Percentiles rank a stretch among this genome's conserved stretches.
phyloP scores from a whole-genome alignment of 2,329 filamentous ascomycete species.

The Helicocarpus griseus region DNA sequence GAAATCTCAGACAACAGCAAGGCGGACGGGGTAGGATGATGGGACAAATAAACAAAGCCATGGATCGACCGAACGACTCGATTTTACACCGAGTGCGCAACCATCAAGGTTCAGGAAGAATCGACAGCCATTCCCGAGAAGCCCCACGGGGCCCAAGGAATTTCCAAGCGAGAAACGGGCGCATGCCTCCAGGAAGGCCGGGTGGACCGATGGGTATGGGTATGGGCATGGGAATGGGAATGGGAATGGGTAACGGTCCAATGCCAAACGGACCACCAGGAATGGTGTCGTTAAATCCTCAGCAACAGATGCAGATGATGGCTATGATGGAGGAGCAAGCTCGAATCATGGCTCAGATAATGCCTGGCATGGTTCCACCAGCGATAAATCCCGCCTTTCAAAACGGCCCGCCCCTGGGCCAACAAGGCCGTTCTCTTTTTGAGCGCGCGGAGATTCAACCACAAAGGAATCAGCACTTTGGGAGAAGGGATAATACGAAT shows the following conservation, averaged over 20 bases:
- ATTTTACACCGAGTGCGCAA: slow-evolving; percentile 71
- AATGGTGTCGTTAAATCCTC: slow-evolving; percentile 49
- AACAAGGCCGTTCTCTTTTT: slow-evolving; percentile 55
- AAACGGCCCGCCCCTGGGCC: slow-evolving; percentile 30
- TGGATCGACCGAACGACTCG: slow-evolving; percentile 69
- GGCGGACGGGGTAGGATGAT: slow-evolving; percentile 68
- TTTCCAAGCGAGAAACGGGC: slow-evolving; percentile 33
- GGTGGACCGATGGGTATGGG: slow-evolving; percentile 31
- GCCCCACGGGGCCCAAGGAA: slow-evolving; percentile 63
- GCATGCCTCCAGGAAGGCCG: slow-evolving; percentile 36
- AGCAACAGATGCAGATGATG: slow-evolving; percentile 66
- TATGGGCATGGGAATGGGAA: slow-evolving; percentile 30
- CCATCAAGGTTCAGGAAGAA: slow-evolving; percentile 62
- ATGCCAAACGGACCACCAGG: slow-evolving; percentile 31
- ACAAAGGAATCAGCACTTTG: slow-evolving; percentile 7
- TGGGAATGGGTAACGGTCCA: slow-evolving; percentile 18
- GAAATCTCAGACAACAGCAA: slow-evolving; percentile 50
- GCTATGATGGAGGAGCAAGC: slow-evolving; percentile 78
- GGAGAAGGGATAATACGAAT: background rate
- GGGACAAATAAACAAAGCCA: slow-evolving; percentile 70
- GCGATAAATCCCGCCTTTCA: slow-evolving; percentile 47
- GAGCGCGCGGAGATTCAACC: slow-evolving; percentile 54
- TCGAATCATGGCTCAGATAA: slow-evolving; percentile 70
- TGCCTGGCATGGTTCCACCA: slow-evolving; percentile 45
- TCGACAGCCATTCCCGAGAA: slow-evolving; percentile 66